Base-by-base conservation (phyloP, 169 alveolate species). In the Plasmodium chabaudi region DNA sequence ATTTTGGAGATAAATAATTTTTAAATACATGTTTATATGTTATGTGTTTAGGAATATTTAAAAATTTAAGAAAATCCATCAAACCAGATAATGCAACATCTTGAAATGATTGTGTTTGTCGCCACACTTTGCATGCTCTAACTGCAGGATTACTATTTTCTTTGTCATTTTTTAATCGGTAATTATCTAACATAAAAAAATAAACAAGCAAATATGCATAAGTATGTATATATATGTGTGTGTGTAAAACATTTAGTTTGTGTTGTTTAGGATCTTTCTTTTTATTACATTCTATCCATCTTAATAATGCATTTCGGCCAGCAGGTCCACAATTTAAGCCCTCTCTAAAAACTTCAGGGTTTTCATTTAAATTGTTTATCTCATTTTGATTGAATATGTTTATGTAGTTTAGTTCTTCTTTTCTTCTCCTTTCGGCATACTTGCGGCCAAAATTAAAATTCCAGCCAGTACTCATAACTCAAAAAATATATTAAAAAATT, bases 301-400 rank as follows among this genome's bases (percentile, higher is more conserved):
- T 87, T 64, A 94, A 87, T 65, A 94, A 91, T 17, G 96, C 90
- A 65, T 93, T 74, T 21, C 95, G 56, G 25, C 96, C 96, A 23
- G 95, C 95, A 12, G 96, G 96, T 13, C 96, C 96, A 89, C 96
- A 94, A 87, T 94, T 94, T 61, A 94, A 87, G n/a, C 95, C 94
- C 23, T 70, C 69, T 17, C 49, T 60, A 42, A 70, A 46, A 9
- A 69, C 34, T 23, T 53, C 87, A 59, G 46, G 42, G 46, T 68
- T 56, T 57, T 86, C 25, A 46, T 19, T 68, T 10, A 44, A 70
- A 42, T 23, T 69, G 25, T 51, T 51, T 61, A 86, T 57, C 0
- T 23, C 87, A 15, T 21, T 56, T 39, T 71, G 57, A 42, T 61
- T 51, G 60, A 86, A 44, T n/a, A 70, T 47, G 17, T 86, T 69